These are phyloP conservation scores for Aspergillus indologenus DNA, from an alignment of 495 filamentous ascomycete genomes.

Conservation along the genomic window DNA sequence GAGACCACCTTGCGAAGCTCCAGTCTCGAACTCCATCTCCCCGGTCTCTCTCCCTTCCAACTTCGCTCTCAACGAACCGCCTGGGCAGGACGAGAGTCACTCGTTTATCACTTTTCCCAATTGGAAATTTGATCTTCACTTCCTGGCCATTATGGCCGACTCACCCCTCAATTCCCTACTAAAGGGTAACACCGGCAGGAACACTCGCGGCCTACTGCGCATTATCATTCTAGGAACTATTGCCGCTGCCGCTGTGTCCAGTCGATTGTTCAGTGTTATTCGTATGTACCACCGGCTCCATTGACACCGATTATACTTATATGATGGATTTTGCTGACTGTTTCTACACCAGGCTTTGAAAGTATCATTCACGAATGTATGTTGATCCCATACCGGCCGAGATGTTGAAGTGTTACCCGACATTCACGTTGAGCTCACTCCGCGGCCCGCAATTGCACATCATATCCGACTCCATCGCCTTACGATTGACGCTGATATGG, in stretches of 20 bases:
- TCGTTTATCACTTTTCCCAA: constrained; percentile 24
- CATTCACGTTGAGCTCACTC: neutral
- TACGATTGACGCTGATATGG: constrained; percentile 19
- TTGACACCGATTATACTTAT: neutral
- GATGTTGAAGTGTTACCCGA: neutral
- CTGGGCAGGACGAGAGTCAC: constrained; percentile 38
- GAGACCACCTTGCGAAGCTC: constrained; percentile 52
- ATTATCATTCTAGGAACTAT: constrained; percentile 91
- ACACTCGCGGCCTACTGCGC: constrained; percentile 80
- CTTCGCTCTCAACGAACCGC: constrained; percentile 23
- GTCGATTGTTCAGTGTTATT: constrained; percentile 97
- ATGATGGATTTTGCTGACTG: constrained; percentile 33
- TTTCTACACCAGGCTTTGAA: constrained; percentile 70
- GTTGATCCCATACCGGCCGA: constrained; percentile 27
- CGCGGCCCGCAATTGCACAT: constrained; percentile 11
- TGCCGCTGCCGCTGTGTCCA: constrained; percentile 87
- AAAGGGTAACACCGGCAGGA: constrained; percentile 65
- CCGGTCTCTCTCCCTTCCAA: constrained; percentile 33
- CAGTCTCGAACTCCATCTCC: constrained; percentile 29
- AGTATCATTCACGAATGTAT: constrained; percentile 99
- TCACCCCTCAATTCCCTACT: constrained; percentile 55
- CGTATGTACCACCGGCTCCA: constrained; percentile 55
- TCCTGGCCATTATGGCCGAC: constrained; percentile 52
- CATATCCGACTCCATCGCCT: constrained; percentile 1
- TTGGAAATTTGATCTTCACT: constrained; percentile 34